These are phyloP conservation scores for Cladosporium oxysporum DNA, from an alignment of 2,329 filamentous ascomycete genomes.

Conservation along the genomic window DNA sequence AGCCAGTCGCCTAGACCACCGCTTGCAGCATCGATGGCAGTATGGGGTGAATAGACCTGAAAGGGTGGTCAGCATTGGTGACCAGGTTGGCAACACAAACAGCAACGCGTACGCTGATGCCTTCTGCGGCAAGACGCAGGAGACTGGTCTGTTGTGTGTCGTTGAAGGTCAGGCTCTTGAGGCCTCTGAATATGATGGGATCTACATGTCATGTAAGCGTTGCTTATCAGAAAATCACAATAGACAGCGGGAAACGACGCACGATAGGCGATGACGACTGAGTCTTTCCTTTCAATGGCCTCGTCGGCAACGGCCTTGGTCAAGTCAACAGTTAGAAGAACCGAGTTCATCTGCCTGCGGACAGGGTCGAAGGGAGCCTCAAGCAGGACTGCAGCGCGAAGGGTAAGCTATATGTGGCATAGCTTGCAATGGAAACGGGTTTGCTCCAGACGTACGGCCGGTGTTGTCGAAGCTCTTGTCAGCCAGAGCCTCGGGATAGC, in stretches of 20 bases:
- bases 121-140: conserved; percentile 76
- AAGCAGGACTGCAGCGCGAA: conserved; percentile 58
- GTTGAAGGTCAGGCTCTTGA: conserved; percentile 82
- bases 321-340: conserved; percentile 85
- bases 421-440: neutral
- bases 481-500: conserved; percentile 85
- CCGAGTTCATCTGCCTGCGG: conserved; percentile 62
- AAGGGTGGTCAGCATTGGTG: conserved; percentile 58
- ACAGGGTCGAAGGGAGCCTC: conserved; percentile 65
- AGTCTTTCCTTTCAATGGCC: conserved; percentile 74
- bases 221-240: conserved; percentile 27
- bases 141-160: conserved; percentile 87
- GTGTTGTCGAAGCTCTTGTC: conserved; percentile 96
- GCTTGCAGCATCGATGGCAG: conserved; percentile 83
- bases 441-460: conserved; percentile 56
- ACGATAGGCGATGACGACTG: conserved; percentile 89
- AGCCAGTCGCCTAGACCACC: conserved; percentile 93
- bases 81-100: conserved; percentile 62
- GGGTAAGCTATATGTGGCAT: conserved; percentile 12
- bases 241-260: conserved; percentile 35
- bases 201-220: conserved; percentile 56
- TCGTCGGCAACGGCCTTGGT: conserved; percentile 87
- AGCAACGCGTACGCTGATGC: conserved; percentile 70
- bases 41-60: conserved; percentile 85
- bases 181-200: conserved; percentile 90